A percentile compares a stretch with the other conserved stretches of the same genome.
These are phyloP conservation scores for Capronia americana DNA, from an alignment of 2,329 filamentous ascomycete species.

Conservation along the genomic window DNA sequence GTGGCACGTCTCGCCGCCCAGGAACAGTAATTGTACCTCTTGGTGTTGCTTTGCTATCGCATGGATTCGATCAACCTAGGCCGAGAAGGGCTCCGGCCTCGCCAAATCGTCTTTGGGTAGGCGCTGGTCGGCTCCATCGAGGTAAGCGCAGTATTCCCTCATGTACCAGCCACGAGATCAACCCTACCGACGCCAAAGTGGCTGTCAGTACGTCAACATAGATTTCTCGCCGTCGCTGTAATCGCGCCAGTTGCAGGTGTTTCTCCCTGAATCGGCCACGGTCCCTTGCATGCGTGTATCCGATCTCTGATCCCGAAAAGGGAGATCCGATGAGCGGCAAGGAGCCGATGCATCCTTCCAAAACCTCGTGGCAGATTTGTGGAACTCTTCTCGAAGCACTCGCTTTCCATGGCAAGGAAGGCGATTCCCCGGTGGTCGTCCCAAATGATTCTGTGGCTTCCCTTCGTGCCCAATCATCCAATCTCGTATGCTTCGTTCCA, in stretches of 20 bases:
- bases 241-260: constrained; percentile 24
- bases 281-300: constrained; percentile 4
- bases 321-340: constrained; percentile 25
- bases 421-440: constrained; percentile 33
- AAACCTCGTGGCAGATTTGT: constrained; percentile 23
- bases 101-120: constrained; percentile 34
- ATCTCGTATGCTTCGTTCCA: constrained; percentile 53
- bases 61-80: constrained; percentile 11
- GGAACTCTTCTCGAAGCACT: constrained; percentile 17
- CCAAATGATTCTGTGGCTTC: constrained; percentile 50
- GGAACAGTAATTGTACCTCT: background rate
- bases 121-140: constrained; percentile 15
- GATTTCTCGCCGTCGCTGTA: constrained; percentile 26
- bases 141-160: constrained; percentile 43
- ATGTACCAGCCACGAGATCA: constrained; percentile 39
- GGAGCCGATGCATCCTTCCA: constrained; percentile 28
- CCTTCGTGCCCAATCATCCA: constrained; percentile 55
- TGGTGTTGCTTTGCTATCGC: background rate
- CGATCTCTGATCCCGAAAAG: constrained; percentile 27
- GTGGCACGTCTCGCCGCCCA: background rate
- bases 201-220: constrained; percentile 31
- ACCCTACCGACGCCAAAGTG: constrained; percentile 23
- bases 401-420: constrained; percentile 37
- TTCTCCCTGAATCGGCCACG: constrained; percentile 24
- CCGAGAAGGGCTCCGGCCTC: constrained; percentile 39